Conservation (phyloP, 2,329 filamentous ascomycete genomes). For the Metarhizium rileyi region DNA sequence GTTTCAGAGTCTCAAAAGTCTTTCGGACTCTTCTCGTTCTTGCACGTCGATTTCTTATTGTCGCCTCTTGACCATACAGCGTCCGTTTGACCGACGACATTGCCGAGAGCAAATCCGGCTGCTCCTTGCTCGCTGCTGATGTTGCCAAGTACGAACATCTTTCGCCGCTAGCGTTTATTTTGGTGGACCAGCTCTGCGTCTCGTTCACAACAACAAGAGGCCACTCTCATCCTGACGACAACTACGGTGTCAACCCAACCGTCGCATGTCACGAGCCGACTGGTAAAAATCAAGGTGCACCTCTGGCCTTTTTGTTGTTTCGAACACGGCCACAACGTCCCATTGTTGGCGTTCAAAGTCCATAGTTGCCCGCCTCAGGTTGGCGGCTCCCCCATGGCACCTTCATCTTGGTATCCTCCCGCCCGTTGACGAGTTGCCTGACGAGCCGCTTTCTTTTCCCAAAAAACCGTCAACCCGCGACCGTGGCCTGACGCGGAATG, state of each 20-base stretch:
- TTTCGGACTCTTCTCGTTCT: not conserved
- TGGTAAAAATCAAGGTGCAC: too few species aligned
- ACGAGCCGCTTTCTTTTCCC: not conserved
- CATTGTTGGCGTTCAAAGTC: not conserved
- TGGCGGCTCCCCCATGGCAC: constrained; percentile 3
- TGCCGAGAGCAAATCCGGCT: not conserved
- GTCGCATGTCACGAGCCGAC: not conserved
- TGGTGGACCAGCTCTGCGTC: not conserved
- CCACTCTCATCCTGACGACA: not conserved
- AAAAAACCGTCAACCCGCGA: constrained; percentile 1
- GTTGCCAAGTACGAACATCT: not conserved
- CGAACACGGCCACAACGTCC: not conserved
- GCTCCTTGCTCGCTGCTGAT: not conserved
- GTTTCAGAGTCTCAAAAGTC: too few species aligned
- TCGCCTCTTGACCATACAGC: not conserved
- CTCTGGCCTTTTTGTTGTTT: not conserved
- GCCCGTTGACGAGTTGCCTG: not conserved
- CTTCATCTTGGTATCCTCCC: constrained; percentile 1
- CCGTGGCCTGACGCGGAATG: constrained; percentile 28
- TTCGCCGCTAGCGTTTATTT: not conserved
- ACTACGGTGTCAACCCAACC: not conserved
- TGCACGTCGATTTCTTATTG: not conserved
- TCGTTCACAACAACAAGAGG: not conserved
- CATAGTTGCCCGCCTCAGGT: not conserved
- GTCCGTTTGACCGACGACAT: not conserved